phyloP scores from a whole-genome alignment of 176 grass and related monocot genomes.

The Saccharum spontaneum region DNA sequence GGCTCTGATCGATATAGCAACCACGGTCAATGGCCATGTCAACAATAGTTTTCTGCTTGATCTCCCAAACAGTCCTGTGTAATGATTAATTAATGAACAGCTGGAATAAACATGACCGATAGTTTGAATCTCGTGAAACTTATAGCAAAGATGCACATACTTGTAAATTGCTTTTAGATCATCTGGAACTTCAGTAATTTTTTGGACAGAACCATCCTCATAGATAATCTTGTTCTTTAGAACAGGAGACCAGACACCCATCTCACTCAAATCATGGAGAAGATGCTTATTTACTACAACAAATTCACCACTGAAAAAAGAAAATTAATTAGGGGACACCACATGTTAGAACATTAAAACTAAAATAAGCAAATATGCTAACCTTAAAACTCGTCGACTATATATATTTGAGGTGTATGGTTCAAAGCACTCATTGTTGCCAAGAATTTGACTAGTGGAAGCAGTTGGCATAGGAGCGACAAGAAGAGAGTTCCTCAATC shows the following conservation, averaged over 20 bases:
- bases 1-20: conserved; percentile 97
- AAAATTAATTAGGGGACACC: not conserved
- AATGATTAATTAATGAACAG: not conserved
- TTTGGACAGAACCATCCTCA: conserved; percentile 91
- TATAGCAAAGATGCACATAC: conserved; percentile 40
- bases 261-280: conserved; percentile 92
- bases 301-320: conserved; percentile 79
- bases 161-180: conserved; percentile 94
- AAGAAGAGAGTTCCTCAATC: conserved; percentile 93
- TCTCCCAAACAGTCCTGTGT: conserved; percentile 96
- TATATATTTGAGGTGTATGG: conserved; percentile 33
- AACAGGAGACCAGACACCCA: conserved; percentile 76
- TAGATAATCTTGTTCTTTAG: conserved; percentile 94
- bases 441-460: conserved; percentile 99
- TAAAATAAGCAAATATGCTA: conserved; percentile 1
- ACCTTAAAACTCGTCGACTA: conserved; percentile 46
- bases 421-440: conserved; percentile 83
- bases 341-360: conserved; percentile 40
- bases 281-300: conserved; percentile 99
- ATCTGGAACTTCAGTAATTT: conserved; percentile 76
- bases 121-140: not conserved
- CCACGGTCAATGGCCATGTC: conserved; percentile 98
- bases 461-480: conserved; percentile 99
- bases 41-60: conserved; percentile 97
- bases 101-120: not conserved